Conservation (phyloP, 2,329 filamentous ascomycete genomes). For the Penicillium sp. region DNA sequence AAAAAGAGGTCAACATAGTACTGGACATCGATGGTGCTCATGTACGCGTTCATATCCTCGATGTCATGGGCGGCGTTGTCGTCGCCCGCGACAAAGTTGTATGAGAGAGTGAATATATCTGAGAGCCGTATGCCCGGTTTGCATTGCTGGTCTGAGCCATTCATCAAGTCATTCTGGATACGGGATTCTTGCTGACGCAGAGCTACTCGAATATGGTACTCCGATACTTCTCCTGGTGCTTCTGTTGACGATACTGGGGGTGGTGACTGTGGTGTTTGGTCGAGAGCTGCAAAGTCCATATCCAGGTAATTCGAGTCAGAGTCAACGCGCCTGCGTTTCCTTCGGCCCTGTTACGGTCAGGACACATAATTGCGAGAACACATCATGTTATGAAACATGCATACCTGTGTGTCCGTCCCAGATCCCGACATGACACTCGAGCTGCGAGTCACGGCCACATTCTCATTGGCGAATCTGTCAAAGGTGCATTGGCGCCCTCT, state of each 20-base stretch:
- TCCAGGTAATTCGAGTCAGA: not conserved
- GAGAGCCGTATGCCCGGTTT: not conserved
- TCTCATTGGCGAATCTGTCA: constrained; percentile 1
- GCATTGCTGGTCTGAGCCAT: not conserved
- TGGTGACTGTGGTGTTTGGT: too few species aligned
- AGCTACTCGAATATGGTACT: not conserved
- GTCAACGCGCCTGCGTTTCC: constrained; percentile 7
- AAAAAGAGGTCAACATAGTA: constrained; percentile 25
- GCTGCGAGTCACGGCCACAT: not conserved
- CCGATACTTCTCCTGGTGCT: not conserved
- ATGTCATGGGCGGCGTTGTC: not conserved
- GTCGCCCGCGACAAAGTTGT: not conserved
- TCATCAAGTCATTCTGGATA: constrained; percentile 4
- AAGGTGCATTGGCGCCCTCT: constrained; percentile 15
- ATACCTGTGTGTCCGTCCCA: not conserved
- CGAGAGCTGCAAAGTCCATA: not conserved
- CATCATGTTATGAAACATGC: not conserved
- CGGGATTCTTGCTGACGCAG: constrained; percentile 7
- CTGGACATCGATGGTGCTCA: constrained; percentile 9
- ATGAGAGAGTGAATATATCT: not conserved
- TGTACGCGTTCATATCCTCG: not conserved
- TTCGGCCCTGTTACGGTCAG: not conserved
- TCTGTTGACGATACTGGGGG: not conserved
- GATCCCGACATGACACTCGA: not conserved
- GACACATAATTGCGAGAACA: not conserved